Evolutionary conservation across 2,329 filamentous ascomycete species (phyloP).

Genomic region (Gaeumannomyces tritici): DNA sequence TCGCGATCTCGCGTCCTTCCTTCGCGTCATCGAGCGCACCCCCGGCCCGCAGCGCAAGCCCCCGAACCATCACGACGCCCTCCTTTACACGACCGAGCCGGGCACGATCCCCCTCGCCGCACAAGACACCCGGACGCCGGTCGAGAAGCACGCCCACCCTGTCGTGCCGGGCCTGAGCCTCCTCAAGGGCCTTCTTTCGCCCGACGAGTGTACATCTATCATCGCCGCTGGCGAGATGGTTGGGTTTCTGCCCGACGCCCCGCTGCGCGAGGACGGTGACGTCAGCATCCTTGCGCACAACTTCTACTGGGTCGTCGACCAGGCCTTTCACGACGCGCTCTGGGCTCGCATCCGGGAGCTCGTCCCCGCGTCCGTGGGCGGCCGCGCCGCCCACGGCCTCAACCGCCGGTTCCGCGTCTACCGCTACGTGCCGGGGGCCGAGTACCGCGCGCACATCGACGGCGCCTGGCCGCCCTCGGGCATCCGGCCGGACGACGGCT

Average conservation of each 20-base stretch:
- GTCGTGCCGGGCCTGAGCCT: conserved; percentile 52
- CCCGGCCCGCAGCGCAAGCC: conserved; percentile 53
- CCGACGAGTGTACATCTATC: conserved; percentile 54
- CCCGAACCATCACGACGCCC: conserved; percentile 56
- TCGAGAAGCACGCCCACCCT: conserved; percentile 49
- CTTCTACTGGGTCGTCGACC: conserved; percentile 63
- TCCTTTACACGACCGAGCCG: conserved; percentile 52
- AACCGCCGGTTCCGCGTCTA: conserved; percentile 65
- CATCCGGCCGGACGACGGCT: conserved; percentile 41
- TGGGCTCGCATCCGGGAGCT: conserved; percentile 52
- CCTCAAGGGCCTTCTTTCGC: conserved; percentile 48
- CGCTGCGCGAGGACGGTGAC: conserved; percentile 55
- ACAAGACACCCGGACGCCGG: conserved; percentile 21
- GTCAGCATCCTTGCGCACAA: conserved; percentile 60
- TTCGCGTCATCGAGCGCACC: conserved; percentile 53
- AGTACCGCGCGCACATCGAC: conserved; percentile 62
- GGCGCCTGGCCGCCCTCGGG: conserved; percentile 66
- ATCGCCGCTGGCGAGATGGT: conserved; percentile 57
- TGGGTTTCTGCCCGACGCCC: conserved; percentile 58
- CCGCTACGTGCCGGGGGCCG: conserved; percentile 61
- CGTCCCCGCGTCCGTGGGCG: conserved; percentile 44
- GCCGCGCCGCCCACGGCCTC: conserved; percentile 49
- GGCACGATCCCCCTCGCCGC: conserved; percentile 42
- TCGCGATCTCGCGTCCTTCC: conserved; percentile 24
- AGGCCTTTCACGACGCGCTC: conserved; percentile 50